Conservation (phyloP, 1,139 yeast species). For the Meyerozyma smithsonii region DNA sequence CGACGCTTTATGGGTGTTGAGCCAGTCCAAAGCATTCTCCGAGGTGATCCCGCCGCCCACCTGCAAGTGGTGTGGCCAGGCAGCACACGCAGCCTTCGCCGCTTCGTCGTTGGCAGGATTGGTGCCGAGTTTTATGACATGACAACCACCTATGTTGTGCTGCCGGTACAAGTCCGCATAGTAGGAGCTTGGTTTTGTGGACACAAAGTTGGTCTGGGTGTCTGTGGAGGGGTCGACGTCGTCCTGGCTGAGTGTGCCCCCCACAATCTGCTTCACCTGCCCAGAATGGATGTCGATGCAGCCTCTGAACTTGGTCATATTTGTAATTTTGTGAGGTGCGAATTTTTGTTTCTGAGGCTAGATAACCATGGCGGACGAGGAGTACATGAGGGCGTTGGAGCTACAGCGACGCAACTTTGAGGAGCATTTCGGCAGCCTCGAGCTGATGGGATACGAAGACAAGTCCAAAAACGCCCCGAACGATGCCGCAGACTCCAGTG, state of each 20-base stretch:
- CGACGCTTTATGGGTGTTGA: conserved; percentile 56
- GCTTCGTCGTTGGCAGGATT: conserved; percentile 73
- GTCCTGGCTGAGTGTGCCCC: conserved; percentile 72
- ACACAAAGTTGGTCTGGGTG: conserved; percentile 74
- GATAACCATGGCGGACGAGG: conserved; percentile 28
- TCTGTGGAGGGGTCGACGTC: conserved; percentile 27
- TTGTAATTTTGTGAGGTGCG: not conserved
- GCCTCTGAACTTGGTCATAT: conserved; percentile 86
- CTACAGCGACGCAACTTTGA: conserved; percentile 60
- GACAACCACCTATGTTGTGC: conserved; percentile 67
- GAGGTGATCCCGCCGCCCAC: conserved; percentile 89
- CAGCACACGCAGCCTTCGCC: conserved; percentile 65
- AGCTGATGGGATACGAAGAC: conserved; percentile 56
- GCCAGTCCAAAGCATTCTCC: conserved; percentile 72
- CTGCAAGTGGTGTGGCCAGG: conserved; percentile 76
- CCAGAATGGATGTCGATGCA: conserved; percentile 95
- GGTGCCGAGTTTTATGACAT: conserved; percentile 87
- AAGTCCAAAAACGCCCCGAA: conserved; percentile 29
- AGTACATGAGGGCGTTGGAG: conserved; percentile 45
- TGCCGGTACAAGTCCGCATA: conserved; percentile 69
- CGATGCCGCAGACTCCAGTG: not conserved
- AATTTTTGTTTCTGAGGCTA: not conserved
- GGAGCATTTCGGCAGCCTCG: conserved; percentile 63
- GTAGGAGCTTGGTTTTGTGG: conserved; percentile 67
- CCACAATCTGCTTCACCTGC: conserved; percentile 93